phyloP scores from a whole-genome alignment of 225 moss, liverwort and hornwort genomes.

The Bryum argenteum region DNA sequence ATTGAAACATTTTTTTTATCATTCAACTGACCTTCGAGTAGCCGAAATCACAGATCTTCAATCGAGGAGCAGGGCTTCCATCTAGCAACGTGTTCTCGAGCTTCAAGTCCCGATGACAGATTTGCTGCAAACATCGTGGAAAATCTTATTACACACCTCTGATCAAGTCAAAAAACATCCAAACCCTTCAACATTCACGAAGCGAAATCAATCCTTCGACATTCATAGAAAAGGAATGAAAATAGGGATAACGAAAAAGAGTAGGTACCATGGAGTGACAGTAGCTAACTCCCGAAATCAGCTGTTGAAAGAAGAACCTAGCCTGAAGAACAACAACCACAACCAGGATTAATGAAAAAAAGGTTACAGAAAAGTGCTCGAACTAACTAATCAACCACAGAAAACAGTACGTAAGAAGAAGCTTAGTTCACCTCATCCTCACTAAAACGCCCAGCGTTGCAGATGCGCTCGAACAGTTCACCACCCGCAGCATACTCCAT shows the following conservation, averaged over 20 bases:
- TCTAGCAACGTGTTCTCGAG: constrained; percentile 92
- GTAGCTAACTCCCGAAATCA: constrained; percentile 95
- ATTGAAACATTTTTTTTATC: neutral
- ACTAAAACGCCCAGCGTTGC: constrained; percentile 90
- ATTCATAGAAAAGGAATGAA: neutral
- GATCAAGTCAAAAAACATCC: no score
- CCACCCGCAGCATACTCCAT: constrained; percentile 97
- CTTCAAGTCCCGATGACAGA: constrained; percentile 94
- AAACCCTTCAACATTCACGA: neutral
- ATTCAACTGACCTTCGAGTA: constrained; percentile 53
- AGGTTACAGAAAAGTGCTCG: neutral
- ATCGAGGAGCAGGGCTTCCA: constrained; percentile 87
- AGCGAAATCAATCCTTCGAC: no score
- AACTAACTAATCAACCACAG: neutral
- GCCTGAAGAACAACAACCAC: constrained; percentile 36
- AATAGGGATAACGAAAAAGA: rapidly evolving
- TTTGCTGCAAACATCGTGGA: constrained; percentile 50
- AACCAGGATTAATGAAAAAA: neutral
- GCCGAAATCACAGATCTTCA: constrained; percentile 93
- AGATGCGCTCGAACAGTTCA: constrained; percentile 90
- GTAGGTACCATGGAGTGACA: constrained; percentile 75
- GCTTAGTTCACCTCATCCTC: constrained; percentile 65
- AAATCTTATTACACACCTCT: neutral
- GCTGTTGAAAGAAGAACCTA: constrained; percentile 90
- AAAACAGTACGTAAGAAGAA: no score